Conservation (phyloP, 176 grass and related monocot genomes). For the Oryza meridionalis region DNA sequence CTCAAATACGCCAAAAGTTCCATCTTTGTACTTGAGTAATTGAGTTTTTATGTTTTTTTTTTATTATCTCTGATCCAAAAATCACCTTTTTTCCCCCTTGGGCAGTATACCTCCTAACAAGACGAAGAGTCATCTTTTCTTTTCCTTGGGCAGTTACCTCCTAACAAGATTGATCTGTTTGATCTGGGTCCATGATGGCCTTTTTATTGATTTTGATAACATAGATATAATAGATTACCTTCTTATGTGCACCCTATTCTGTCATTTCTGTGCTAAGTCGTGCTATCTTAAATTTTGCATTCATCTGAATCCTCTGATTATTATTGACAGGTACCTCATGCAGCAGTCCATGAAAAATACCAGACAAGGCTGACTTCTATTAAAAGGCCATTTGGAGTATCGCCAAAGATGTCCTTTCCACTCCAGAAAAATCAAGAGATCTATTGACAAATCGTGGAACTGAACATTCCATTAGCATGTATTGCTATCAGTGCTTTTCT, state of each 20-base stretch:
- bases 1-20: neutral
- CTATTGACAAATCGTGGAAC: neutral
- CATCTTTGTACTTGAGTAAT: neutral
- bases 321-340: slow-evolving; percentile 49
- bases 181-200: no score
- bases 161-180: neutral
- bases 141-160: neutral
- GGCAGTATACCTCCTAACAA: no score
- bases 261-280: neutral
- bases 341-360: slow-evolving; percentile 49
- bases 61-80: neutral
- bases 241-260: neutral
- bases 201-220: neutral
- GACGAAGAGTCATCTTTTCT: neutral
- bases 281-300: slow-evolving; percentile 25
- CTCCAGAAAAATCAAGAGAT: slow-evolving; percentile 1
- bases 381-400: neutral
- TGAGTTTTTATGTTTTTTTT: neutral
- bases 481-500: neutral
- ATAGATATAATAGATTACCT: neutral
- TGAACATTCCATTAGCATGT: neutral
- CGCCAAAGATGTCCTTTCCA: neutral
- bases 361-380: neutral
- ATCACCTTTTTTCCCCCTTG: neutral
- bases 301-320: neutral